A percentile compares a stretch with the other conserved stretches of the same genome.
Conservation (phyloP, 2,329 filamentous ascomycete species). For the Neobulgaria alba region DNA sequence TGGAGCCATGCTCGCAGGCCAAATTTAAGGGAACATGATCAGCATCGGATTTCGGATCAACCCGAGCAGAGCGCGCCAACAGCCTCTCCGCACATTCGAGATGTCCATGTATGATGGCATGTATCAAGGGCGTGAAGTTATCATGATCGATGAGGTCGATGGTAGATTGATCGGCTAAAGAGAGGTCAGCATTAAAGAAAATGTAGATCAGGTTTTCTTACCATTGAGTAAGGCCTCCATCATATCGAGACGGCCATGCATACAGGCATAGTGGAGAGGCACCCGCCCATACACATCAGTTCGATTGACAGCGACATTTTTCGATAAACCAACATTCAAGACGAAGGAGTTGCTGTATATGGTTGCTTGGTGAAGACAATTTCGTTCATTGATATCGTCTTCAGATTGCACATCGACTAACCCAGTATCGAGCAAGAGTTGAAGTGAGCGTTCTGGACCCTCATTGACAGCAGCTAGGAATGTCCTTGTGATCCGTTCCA, state of each 20-base stretch:
- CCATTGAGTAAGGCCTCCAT: constrained; percentile 63
- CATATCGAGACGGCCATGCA: constrained; percentile 85
- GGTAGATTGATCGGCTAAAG: constrained; percentile 57
- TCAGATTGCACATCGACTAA: constrained; percentile 86
- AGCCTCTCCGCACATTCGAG: constrained; percentile 72
- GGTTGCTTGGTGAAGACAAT: constrained; percentile 91
- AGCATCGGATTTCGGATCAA: constrained; percentile 76
- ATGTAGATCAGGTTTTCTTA: constrained; percentile 27
- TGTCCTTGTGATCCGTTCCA: constrained; percentile 76
- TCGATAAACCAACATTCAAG: constrained; percentile 64
- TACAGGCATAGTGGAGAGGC: constrained; percentile 90
- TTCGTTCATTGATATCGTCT: constrained; percentile 96
- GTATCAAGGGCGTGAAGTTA: constrained; percentile 93
- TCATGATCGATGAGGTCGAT: constrained; percentile 90
- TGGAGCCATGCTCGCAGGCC: constrained; percentile 86
- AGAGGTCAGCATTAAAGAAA: constrained; percentile 8
- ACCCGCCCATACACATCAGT: constrained; percentile 92
- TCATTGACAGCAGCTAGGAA: constrained; percentile 88
- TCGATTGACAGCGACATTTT: constrained; percentile 66
- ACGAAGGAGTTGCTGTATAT: constrained; percentile 84
- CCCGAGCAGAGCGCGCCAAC: constrained; percentile 67
- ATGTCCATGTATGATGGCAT: constrained; percentile 85
- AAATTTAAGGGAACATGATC: constrained; percentile 93
- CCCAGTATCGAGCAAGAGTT: constrained; percentile 68
- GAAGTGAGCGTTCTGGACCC: constrained; percentile 67